Evolutionary conservation across 345 rosid species (phyloP).

Genomic region (Anastatica hierochuntica): DNA sequence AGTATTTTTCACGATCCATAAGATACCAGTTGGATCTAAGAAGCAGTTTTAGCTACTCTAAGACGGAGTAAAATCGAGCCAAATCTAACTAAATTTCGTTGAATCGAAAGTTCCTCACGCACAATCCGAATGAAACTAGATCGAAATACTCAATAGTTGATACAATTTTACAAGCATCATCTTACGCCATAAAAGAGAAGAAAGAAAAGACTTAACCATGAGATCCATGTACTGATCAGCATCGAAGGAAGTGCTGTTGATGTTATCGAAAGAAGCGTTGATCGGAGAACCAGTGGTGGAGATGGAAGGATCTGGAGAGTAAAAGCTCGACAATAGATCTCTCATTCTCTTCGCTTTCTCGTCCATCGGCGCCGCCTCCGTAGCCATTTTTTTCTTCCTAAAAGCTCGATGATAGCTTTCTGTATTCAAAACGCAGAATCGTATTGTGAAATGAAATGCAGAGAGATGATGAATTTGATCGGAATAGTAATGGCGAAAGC

Average conservation of each 20-base stretch:
- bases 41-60: too few relatives aligned
- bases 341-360: slow-evolving; percentile 99
- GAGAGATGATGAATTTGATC: too few relatives aligned
- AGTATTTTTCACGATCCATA: neutral
- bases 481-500: too few relatives aligned
- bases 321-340: slow-evolving; percentile 96
- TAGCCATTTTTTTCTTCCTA: slow-evolving; percentile 34
- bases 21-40: slow-evolving; percentile 1
- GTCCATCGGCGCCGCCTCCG: slow-evolving; percentile 70
- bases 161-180: neutral
- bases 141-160: neutral
- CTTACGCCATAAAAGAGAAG: neutral
- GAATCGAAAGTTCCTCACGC: too few relatives aligned
- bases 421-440: neutral
- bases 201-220: slow-evolving; percentile 42
- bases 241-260: slow-evolving; percentile 67
- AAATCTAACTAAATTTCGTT: neutral
- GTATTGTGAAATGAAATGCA: too few relatives aligned
- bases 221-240: slow-evolving; percentile 91
- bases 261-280: slow-evolving; percentile 56
- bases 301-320: slow-evolving; percentile 82
- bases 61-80: neutral
- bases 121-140: neutral
- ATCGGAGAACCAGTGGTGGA: slow-evolving; percentile 34
- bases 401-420: neutral